Percentiles rank a stretch among this genome's conserved stretches.
phyloP scores from a whole-genome alignment of 2,329 filamentous ascomycete species.

The Calonectria hawksworthii region DNA sequence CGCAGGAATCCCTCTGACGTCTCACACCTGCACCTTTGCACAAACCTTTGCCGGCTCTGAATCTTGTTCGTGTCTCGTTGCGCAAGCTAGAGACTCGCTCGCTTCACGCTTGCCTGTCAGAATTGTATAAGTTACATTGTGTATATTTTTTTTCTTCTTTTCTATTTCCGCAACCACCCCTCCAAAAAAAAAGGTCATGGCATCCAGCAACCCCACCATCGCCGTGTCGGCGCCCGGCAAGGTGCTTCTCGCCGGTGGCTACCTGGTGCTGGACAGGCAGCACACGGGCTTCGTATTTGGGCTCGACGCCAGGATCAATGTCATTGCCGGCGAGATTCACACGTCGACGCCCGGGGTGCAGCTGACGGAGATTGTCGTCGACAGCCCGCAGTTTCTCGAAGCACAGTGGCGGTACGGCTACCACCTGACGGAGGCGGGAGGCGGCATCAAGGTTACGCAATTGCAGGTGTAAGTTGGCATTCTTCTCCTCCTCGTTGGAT shows the following conservation, averaged over 20 bases:
- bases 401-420: slow-evolving; percentile 92
- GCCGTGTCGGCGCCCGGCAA: slow-evolving; percentile 95
- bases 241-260: slow-evolving; percentile 94
- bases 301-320: slow-evolving; percentile 77
- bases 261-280: slow-evolving; percentile 89
- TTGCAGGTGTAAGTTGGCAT: slow-evolving; percentile 77
- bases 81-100: too few relatives aligned
- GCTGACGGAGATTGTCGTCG: slow-evolving; percentile 82
- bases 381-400: slow-evolving; percentile 90
- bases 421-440: slow-evolving; percentile 75
- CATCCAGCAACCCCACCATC: slow-evolving; percentile 52
- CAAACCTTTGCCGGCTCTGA: background rate
- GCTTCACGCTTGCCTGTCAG: background rate
- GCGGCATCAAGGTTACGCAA: slow-evolving; percentile 87
- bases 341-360: slow-evolving; percentile 72
- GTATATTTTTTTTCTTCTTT: background rate
- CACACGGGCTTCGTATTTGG: slow-evolving; percentile 84
- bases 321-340: slow-evolving; percentile 69
- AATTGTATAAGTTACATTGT: background rate
- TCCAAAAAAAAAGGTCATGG: slow-evolving; percentile 28
- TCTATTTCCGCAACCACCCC: background rate
- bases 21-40: background rate
- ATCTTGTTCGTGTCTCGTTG: background rate
- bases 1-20: background rate
- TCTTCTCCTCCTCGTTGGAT: background rate